Base-by-base conservation (phyloP, 2,329 filamentous ascomycete genomes). In the Fusarium pseudocircinatum region DNA sequence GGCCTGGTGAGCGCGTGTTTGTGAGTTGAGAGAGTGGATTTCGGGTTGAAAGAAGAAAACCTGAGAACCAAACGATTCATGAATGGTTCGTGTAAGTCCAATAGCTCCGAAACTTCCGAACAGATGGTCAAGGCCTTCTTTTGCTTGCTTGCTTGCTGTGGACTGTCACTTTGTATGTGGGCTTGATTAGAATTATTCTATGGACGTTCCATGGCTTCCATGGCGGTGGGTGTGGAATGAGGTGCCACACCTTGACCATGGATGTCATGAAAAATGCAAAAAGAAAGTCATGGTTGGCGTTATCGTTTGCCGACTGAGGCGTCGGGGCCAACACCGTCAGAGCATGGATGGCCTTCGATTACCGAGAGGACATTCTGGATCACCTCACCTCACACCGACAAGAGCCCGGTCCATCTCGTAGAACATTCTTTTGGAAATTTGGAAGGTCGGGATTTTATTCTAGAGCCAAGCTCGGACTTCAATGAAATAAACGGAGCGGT, bases 381-480 rank as follows among this genome's bases (percentile, higher is more conserved):
- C 70, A 70, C 49, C 54, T 57, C 53, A 44, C 49, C 57, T 44
- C 64, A 67, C 44, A 74, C 67, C 67, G 70, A 73, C 60, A 70
- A 63, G 28, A 59, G 42, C 36, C 54, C 47, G 69, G 69, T 63
- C 44, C 56, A 44, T 60, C 37, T 63, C 14, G 47, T 44, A 60
- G 63, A 67, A 69, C 60, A 46, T 69, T 72, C 57, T 60, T 67
- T 70, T 70, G 57, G 37, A 73, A 73, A 36, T 57, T 67, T 70
- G 34, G 60, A 73, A 67, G 47, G 53, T 30, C 49, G 54, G 70
- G 58, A 50, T 50, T 36, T 63, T 32, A 47, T 73, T 73, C 70
- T 73, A 73, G 70, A 74, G 68, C 68, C 47, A 74, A 68, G 72
- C 71, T 73, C 69, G 65, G 69, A 71, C 69, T 66, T 49, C 13